phyloP scores from a whole-genome alignment of 768 basidiomycete genomes.

The Chalciporus sphaerocephalus region DNA sequence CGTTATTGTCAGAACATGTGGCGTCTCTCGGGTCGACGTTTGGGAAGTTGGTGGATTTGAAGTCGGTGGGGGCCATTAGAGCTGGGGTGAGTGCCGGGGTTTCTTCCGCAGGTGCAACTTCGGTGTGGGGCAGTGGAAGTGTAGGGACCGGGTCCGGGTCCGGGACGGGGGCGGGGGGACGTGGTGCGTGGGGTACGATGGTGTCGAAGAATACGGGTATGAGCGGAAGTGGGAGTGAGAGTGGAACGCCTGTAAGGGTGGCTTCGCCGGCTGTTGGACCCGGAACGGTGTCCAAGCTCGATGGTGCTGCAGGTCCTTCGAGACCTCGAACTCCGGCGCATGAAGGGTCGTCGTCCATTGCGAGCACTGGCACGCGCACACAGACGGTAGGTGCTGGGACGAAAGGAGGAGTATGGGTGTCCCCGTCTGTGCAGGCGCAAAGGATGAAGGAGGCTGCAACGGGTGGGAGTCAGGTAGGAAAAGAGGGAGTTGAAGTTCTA shows the following conservation, averaged over 20 bases:
- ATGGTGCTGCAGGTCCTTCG: background rate
- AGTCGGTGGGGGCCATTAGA: slow-evolving; percentile 23
- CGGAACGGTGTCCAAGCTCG: background rate
- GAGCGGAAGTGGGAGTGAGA: slow-evolving; percentile 8
- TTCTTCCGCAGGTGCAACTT: no score
- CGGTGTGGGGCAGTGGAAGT: slow-evolving; percentile 1
- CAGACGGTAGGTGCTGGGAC: background rate
- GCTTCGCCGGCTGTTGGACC: slow-evolving; percentile 15
- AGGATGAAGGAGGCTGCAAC: slow-evolving; percentile 5
- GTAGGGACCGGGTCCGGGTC: background rate
- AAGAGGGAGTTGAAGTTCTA: slow-evolving; percentile 35
- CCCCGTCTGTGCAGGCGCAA: slow-evolving; percentile 17
- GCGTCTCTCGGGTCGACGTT: slow-evolving; percentile 38
- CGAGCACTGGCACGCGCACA: background rate
- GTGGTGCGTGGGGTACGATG: slow-evolving; percentile 23
- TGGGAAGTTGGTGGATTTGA: slow-evolving; percentile 60
- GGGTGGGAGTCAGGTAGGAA: background rate
- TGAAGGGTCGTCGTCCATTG: slow-evolving; percentile 1
- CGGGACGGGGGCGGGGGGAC: background rate
- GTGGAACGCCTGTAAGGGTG: slow-evolving; percentile 11
- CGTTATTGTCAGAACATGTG: slow-evolving; percentile 54
- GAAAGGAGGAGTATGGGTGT: slow-evolving; percentile 16
- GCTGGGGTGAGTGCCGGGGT: slow-evolving; percentile 1
- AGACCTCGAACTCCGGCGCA: slow-evolving; percentile 12
- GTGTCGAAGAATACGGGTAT: background rate